These are phyloP conservation scores for Aspergillus coremiiformis DNA, from an alignment of 495 filamentous ascomycete species.

Conservation along the genomic window DNA sequence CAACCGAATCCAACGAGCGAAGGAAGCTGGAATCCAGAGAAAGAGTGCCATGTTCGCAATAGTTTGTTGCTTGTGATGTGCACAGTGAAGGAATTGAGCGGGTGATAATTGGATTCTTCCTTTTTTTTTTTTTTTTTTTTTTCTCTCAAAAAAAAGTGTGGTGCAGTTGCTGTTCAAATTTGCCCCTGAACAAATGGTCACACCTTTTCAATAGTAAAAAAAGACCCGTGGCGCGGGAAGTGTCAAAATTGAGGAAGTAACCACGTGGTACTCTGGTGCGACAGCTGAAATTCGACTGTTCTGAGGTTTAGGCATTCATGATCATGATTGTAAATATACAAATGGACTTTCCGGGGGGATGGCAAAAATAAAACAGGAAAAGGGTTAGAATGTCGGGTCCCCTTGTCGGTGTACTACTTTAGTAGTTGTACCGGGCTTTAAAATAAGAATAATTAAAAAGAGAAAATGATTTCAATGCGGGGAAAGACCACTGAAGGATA, in stretches of 20 bases:
- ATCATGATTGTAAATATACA: neutral
- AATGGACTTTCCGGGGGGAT: neutral
- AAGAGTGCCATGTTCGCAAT: conserved; percentile 19
- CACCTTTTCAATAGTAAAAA: neutral
- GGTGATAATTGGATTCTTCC: too few species aligned
- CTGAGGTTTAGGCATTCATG: neutral
- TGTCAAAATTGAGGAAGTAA: neutral
- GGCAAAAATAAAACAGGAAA: neutral
- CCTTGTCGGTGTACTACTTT: too few species aligned
- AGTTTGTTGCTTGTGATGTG: neutral
- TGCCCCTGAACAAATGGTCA: neutral
- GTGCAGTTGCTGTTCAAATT: neutral
- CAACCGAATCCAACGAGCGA: conserved; percentile 60
- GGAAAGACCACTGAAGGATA: neutral
- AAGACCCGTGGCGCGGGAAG: neutral
- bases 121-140: too few species aligned
- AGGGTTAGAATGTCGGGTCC: neutral
- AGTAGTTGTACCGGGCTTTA: too few species aligned
- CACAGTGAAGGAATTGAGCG: neutral
- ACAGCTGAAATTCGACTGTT: neutral
- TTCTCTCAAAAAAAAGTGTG: too few species aligned
- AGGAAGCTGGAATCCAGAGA: conserved; percentile 34
- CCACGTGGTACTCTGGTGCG: neutral
- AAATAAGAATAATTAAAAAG: too few species aligned
- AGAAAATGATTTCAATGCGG: neutral